Percentiles rank a stretch among this genome's conserved stretches.
Conservation (phyloP, 2,329 filamentous ascomycete species). For the Elsinoe necatrix region DNA sequence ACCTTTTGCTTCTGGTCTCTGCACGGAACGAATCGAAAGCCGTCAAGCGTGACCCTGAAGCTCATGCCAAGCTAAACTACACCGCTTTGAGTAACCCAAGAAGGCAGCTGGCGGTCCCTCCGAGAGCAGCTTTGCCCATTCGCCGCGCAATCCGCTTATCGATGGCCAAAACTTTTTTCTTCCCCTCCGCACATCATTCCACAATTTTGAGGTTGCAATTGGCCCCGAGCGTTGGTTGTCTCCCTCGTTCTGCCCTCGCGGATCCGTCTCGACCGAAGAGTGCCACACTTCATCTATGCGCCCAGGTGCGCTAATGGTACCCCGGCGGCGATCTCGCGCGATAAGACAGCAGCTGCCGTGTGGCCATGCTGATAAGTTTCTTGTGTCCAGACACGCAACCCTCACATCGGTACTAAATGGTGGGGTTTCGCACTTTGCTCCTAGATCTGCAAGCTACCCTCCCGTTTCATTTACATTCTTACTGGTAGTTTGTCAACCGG, state of each 20-base stretch:
- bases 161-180: constrained; percentile 3
- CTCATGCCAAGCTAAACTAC: background rate
- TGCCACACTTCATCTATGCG: constrained; percentile 12
- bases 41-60: background rate
- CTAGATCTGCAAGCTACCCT: constrained; percentile 3
- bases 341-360: background rate
- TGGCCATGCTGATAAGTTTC: constrained; percentile 13
- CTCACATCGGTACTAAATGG: constrained; percentile 5
- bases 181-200: constrained; percentile 4
- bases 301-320: constrained; percentile 1
- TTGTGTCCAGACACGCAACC: constrained; percentile 4
- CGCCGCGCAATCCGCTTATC: constrained; percentile 7
- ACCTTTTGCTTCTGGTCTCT: constrained; percentile 11
- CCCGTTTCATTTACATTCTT: background rate
- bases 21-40: constrained; percentile 12
- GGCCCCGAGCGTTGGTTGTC: constrained; percentile 5
- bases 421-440: constrained; percentile 1
- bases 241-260: background rate
- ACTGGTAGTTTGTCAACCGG: constrained; percentile 8
- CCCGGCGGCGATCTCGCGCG: constrained; percentile 8
- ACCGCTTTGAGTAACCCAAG: constrained; percentile 9
- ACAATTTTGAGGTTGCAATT: constrained; percentile 4
- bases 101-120: constrained; percentile 2
- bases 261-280: constrained; percentile 13
- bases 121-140: constrained; percentile 6